A percentile compares a stretch with the other conserved stretches of the same genome.
These are phyloP conservation scores for Neostapfia colusana DNA, from an alignment of 176 grass and related monocot genomes.

Conservation along the genomic window DNA sequence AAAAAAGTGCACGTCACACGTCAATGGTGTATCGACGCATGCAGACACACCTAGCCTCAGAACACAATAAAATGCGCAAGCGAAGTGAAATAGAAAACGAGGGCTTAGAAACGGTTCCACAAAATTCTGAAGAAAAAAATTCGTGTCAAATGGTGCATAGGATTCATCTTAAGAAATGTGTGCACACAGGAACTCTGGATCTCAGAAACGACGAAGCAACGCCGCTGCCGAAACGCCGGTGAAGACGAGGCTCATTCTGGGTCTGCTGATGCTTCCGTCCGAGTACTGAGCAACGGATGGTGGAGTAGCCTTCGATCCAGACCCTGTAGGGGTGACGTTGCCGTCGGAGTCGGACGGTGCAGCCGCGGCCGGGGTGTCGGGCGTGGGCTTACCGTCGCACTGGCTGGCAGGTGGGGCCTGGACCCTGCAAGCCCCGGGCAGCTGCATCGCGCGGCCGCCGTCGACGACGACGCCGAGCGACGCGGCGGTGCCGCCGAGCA, in stretches of 20 bases:
- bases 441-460: constrained; percentile 45
- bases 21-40: neutral
- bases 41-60: neutral
- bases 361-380: constrained; percentile 4
- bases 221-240: neutral
- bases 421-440: constrained; percentile 65
- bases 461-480: constrained; percentile 66
- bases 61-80: too few relatives aligned
- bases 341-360: constrained; percentile 33
- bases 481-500: constrained; percentile 56
- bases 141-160: neutral
- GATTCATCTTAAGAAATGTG: neutral
- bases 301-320: constrained; percentile 42
- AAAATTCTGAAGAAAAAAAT: too few relatives aligned
- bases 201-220: neutral
- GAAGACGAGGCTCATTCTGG: neutral
- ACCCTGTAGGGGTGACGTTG: constrained; percentile 27
- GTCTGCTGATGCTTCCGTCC: neutral
- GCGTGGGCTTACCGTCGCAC: constrained; percentile 51
- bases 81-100: too few relatives aligned
- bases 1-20: neutral
- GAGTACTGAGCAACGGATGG: neutral
- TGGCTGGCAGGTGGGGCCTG: constrained; percentile 51
- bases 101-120: too few relatives aligned
- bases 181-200: neutral